Evolutionary conservation across 1,139 yeast species (phyloP), one percentile per base, ranked within the genome.

Genomic region (Suhomyces atakaporum): DNA sequence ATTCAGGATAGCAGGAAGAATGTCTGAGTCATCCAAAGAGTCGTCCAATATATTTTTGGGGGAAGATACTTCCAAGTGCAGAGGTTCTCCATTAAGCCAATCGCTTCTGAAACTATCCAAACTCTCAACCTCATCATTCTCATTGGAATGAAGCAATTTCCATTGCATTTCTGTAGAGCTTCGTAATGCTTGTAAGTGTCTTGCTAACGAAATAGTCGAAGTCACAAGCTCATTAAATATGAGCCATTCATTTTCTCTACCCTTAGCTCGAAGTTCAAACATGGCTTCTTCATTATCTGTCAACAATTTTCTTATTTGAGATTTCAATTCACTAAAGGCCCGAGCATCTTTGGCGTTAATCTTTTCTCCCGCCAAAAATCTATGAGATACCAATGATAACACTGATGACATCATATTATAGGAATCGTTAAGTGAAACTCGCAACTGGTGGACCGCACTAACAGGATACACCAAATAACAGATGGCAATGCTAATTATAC

Each of bases 141-240:
- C 42, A 19, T 29, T 29, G 16, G 36, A 13, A 38, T 66, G 70
- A 13, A 80, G 58, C 19, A 81, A 58, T 23, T 69, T 69, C 72
- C 79, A 71, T 52, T 81, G 85, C 66, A 83, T 82, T 41, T 80
- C 84, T 2, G 81, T 76, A 8, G 90, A 81, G 25, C 83, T 73
- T 43, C 78, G 65, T 44, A 87, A 63, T 0, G 92, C 94, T 36
- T 83, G 84, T 29, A 85, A 56, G 47, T 79, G 81, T 43, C 78
- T 71, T 2, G 77, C 63, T 40, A 86, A 57, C 7, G 75, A 67
- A 30, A 73, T 69, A 6, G 81, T 74, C 0, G 81, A 72, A 2
- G 62, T 60, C 1, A 79, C 83, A 21, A 84, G 57, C 30, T 69
- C 54, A 12, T 57, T 57, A 33, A 79, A 64, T 3, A 73, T 50